A percentile compares a stretch with the other conserved stretches of the same genome.
Evolutionary conservation across 768 basidiomycete species (phyloP).

Genomic region (Auriscalpium orientale): DNA sequence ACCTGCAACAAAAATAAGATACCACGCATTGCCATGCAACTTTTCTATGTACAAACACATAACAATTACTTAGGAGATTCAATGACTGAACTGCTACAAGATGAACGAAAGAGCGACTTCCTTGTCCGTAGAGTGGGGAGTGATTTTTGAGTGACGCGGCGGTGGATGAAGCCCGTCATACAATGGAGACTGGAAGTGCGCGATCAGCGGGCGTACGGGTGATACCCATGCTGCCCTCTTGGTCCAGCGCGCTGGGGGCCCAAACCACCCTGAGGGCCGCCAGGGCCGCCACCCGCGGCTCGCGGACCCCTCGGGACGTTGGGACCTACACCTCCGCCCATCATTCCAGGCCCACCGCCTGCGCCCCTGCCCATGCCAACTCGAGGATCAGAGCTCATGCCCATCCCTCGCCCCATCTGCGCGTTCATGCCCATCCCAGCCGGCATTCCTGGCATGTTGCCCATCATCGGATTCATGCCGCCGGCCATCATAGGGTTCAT

Average conservation of each 20-base stretch:
- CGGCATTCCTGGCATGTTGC: constrained; percentile 28
- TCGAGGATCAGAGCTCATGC: constrained; percentile 14
- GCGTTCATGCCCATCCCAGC: constrained; percentile 19
- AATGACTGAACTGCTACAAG: too few relatives aligned
- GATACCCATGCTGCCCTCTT: constrained; percentile 26
- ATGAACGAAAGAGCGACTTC: too few relatives aligned
- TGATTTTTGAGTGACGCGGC: too few relatives aligned
- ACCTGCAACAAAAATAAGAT: too few relatives aligned
- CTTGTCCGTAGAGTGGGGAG: too few relatives aligned
- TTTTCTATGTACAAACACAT: too few relatives aligned
- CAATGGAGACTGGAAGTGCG: too few relatives aligned
- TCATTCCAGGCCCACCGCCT: constrained; percentile 8
- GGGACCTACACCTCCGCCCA: constrained; percentile 6
- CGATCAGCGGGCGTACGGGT: constrained; percentile 26
- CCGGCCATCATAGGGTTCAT: constrained; percentile 45
- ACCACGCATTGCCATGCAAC: too few relatives aligned
- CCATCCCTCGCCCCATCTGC: constrained; percentile 14
- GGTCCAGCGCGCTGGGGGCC: constrained; percentile 21
- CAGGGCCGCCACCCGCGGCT: constrained; percentile 16
- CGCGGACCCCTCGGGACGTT: constrained; percentile 20
- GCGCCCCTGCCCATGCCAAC: constrained; percentile 13
- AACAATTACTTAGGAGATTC: too few relatives aligned
- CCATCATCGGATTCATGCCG: constrained; percentile 16
- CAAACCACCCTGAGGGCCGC: constrained; percentile 8
- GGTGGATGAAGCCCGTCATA: too few relatives aligned